A percentile compares a stretch with the other conserved stretches of the same genome.
These are phyloP conservation scores for Hypomyces perniciosus DNA, from an alignment of 2,329 filamentous ascomycete genomes.

Conservation along the genomic window DNA sequence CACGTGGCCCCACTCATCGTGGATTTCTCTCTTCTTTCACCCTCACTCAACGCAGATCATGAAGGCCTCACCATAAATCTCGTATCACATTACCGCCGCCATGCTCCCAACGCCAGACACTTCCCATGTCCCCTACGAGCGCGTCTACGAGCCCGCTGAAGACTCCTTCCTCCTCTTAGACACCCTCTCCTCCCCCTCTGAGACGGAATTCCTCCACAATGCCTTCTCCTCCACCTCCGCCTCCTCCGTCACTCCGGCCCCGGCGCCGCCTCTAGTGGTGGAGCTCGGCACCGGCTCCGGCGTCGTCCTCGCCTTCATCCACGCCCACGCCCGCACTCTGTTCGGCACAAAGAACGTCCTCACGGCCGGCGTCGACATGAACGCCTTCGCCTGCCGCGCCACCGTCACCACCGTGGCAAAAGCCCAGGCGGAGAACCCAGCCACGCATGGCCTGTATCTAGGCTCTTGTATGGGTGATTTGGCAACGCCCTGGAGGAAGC, in stretches of 20 bases:
- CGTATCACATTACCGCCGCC: constrained; percentile 5
- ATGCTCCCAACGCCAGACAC: constrained; percentile 96
- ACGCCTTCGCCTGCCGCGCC: constrained; percentile 72
- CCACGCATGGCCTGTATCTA: constrained; percentile 49
- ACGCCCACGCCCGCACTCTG: constrained; percentile 65
- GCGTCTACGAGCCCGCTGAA: constrained; percentile 91
- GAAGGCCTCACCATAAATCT: constrained; percentile 7
- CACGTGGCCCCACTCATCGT: constrained; percentile 19
- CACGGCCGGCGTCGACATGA: constrained; percentile 76
- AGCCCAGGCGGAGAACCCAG: constrained; percentile 30
- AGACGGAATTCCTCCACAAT: constrained; percentile 60
- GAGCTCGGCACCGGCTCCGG: constrained; percentile 91
- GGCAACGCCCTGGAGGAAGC: constrained; percentile 49
- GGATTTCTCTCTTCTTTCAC: background rate
- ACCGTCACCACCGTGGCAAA: constrained; percentile 62
- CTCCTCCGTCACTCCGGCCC: background rate
- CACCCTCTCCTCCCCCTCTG: constrained; percentile 68
- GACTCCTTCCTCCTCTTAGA: constrained; percentile 94
- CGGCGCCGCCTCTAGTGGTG: constrained; percentile 57
- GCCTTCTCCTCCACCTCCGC: constrained; percentile 47
- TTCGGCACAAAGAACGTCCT: constrained; percentile 68
- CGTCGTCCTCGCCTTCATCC: constrained; percentile 83
- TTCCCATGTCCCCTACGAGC: constrained; percentile 80
- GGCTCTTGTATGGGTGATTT: constrained; percentile 68
- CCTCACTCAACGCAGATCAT: background rate